phyloP scores from a whole-genome alignment of 2,329 filamentous ascomycete species.

The Diaporthe australafricana region DNA sequence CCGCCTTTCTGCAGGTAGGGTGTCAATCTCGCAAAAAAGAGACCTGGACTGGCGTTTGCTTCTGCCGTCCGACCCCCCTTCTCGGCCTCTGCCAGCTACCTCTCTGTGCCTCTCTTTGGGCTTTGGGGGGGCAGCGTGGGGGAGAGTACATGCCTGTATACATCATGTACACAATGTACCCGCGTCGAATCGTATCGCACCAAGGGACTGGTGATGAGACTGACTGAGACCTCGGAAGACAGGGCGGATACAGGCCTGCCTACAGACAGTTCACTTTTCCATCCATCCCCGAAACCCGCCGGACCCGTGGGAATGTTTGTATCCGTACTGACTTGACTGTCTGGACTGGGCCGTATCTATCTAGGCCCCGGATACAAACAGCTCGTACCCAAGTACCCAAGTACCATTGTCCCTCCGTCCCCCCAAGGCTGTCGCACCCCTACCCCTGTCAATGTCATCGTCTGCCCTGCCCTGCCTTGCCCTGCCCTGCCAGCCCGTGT shows the following conservation, averaged over 20 bases:
- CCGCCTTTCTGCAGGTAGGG: slow-evolving; percentile 28
- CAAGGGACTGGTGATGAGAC: neutral
- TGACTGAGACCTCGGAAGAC: slow-evolving; percentile 12
- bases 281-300: slow-evolving; percentile 30
- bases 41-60: slow-evolving; percentile 22
- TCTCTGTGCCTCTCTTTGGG: neutral
- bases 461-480: slow-evolving; percentile 20
- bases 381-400: too few relatives aligned
- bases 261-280: neutral
- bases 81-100: neutral
- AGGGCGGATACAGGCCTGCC: neutral
- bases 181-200: neutral
- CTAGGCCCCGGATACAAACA: too few relatives aligned
- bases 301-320: slow-evolving; percentile 31
- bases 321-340: too few relatives aligned
- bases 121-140: neutral
- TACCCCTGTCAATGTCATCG: slow-evolving; percentile 27
- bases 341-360: too few relatives aligned
- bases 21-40: slow-evolving; percentile 27
- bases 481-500: slow-evolving; percentile 17
- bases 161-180: neutral
- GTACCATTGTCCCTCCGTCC: too few relatives aligned
- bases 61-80: slow-evolving; percentile 30
- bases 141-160: neutral
- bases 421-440: neutral